Percentiles rank a stretch among this genome's conserved stretches.
Conservation (phyloP, 2,329 filamentous ascomycete species). For the Trichoderma sp. region DNA sequence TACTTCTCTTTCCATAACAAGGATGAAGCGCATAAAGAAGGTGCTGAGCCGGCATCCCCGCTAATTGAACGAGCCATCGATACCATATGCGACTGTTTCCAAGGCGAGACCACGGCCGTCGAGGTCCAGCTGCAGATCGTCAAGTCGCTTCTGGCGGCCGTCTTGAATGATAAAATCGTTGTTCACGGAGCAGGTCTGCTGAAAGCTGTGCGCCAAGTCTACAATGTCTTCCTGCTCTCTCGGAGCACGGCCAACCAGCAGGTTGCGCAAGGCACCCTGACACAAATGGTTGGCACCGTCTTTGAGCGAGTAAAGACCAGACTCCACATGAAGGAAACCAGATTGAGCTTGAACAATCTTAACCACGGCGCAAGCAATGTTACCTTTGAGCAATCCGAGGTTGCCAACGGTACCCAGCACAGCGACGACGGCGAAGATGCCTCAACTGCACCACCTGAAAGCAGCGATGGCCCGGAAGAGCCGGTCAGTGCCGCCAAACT, state of each 20-base stretch:
- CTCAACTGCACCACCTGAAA: conserved; percentile 35
- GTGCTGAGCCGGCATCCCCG: conserved; percentile 54
- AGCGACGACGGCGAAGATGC: conserved; percentile 41
- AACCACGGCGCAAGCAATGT: conserved; percentile 55
- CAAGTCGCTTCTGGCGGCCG: conserved; percentile 91
- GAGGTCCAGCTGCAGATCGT: conserved; percentile 98
- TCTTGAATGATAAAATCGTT: conserved; percentile 97
- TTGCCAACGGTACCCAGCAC: conserved; percentile 39
- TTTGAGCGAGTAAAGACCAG: conserved; percentile 91
- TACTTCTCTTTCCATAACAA: conserved; percentile 80
- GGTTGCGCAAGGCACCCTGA: conserved; percentile 93
- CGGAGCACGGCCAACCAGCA: conserved; percentile 94
- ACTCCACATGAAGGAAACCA: conserved; percentile 82
- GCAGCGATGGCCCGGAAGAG: conserved; percentile 30
- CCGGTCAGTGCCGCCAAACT: conserved; percentile 54
- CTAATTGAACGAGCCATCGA: conserved; percentile 97
- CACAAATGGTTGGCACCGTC: conserved; percentile 98
- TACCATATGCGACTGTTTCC: conserved; percentile 98
- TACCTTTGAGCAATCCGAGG: conserved; percentile 51
- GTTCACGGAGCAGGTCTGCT: conserved; percentile 94
- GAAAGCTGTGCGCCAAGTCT: conserved; percentile 96
- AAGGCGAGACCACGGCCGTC: conserved; percentile 87
- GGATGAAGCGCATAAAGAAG: conserved; percentile 45
- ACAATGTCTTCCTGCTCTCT: conserved; percentile 97
- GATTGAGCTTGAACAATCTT: conserved; percentile 58